These are phyloP conservation scores for Fomitopsis pinicola DNA, from an alignment of 1,284 basidiomycete species.

Conservation along the genomic window DNA sequence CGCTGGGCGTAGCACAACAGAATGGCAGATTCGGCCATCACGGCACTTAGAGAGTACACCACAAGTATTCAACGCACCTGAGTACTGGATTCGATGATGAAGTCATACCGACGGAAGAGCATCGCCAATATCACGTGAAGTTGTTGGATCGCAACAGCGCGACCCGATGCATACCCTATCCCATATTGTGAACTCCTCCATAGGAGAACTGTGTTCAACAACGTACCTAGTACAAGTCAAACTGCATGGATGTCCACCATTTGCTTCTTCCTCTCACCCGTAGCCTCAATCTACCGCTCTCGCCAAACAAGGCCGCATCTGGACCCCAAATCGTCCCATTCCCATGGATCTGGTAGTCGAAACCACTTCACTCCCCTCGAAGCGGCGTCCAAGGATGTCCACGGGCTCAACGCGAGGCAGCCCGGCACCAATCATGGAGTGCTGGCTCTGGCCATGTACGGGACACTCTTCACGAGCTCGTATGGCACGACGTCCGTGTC, in stretches of 20 bases:
- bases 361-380: conserved; percentile 23
- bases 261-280: conserved; percentile 5
- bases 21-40: no score
- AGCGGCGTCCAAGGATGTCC: conserved; percentile 12
- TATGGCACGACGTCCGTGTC: conserved; percentile 5
- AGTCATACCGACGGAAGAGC: no score
- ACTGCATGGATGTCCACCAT: conserved; percentile 14
- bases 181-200: not conserved
- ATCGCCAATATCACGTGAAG: no score
- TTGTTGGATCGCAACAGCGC: not conserved
- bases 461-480: conserved; percentile 18
- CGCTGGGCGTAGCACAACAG: no score
- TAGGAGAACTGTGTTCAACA: not conserved
- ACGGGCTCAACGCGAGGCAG: conserved; percentile 22
- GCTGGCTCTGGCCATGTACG: conserved; percentile 21
- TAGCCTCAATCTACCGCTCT: conserved; percentile 35
- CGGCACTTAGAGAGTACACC: no score
- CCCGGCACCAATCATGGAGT: conserved; percentile 19
- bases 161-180: not conserved
- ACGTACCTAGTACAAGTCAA: conserved; percentile 15
- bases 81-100: no score
- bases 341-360: conserved; percentile 32
- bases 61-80: no score
- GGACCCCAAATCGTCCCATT: conserved; percentile 32
- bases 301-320: conserved; percentile 33